Percentiles rank a stretch among this genome's conserved stretches.
Conservation (phyloP, 257 asterid species). For the Solanum rostratum region DNA sequence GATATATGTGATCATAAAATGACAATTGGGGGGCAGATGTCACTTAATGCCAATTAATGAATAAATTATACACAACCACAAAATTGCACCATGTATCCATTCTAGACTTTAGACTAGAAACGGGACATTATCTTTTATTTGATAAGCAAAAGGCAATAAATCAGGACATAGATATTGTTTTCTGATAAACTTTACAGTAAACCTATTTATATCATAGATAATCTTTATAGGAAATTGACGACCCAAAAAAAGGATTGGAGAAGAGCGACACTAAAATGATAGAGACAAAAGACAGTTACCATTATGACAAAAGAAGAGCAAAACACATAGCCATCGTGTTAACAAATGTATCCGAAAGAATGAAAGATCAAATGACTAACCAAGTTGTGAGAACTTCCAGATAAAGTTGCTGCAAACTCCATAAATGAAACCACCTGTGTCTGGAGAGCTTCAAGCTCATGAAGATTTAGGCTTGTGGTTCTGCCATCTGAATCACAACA, state of each 20-base stretch:
- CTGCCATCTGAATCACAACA: conserved; percentile 21
- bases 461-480: conserved; percentile 13
- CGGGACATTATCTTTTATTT: neutral
- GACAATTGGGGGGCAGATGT: neutral
- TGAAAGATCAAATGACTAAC: conserved; percentile 39
- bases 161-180: neutral
- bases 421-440: conserved; percentile 64
- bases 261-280: neutral
- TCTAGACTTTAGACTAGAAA: neutral
- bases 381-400: conserved; percentile 83
- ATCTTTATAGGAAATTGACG: neutral
- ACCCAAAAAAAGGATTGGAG: neutral
- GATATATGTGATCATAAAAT: neutral
- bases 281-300: neutral
- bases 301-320: neutral
- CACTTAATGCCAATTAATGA: neutral
- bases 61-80: neutral
- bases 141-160: neutral
- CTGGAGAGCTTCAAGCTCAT: conserved; percentile 49
- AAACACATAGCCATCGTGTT: neutral
- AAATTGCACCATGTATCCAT: neutral
- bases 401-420: conserved; percentile 78
- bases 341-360: neutral
- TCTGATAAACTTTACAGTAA: neutral
- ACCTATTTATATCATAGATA: neutral